Evolutionary conservation across 495 filamentous ascomycete species (phyloP).

Genomic region (Penicillium cinerascens): DNA sequence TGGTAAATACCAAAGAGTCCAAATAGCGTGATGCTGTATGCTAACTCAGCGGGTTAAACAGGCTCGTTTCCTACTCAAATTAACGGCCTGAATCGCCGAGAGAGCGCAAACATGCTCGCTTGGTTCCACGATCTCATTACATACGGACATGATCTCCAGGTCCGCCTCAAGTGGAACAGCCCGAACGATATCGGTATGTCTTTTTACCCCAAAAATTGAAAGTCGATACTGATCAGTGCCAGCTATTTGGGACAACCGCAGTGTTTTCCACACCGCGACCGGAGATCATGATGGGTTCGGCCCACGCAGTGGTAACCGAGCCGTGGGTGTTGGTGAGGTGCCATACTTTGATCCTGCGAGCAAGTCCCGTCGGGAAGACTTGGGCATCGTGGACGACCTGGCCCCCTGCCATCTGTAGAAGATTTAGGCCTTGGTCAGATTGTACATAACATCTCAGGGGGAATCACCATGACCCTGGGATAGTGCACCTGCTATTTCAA

Average conservation of each 20-base stretch:
- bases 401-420: constrained; percentile 15
- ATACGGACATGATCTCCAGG: constrained; percentile 72
- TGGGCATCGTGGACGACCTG: constrained; percentile 21
- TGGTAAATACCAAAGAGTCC: too few relatives aligned
- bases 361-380: constrained; percentile 41
- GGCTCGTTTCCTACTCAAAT: constrained; percentile 21
- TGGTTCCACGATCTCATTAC: constrained; percentile 58
- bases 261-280: constrained; percentile 65
- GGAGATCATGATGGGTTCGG: constrained; percentile 60
- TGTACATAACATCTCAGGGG: too few relatives aligned
- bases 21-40: background rate
- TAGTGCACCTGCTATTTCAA: too few relatives aligned
- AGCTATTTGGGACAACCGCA: constrained; percentile 77
- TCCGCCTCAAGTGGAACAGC: constrained; percentile 57
- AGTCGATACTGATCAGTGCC: background rate
- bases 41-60: background rate
- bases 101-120: constrained; percentile 54
- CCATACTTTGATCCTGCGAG: constrained; percentile 56
- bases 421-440: too few relatives aligned
- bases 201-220: background rate
- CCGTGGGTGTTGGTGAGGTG: constrained; percentile 61
- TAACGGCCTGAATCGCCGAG: constrained; percentile 26
- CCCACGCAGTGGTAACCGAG: constrained; percentile 56
- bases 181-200: constrained; percentile 46
- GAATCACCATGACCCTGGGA: too few relatives aligned